phyloP scores from a whole-genome alignment of 2,329 filamentous ascomycete genomes.

The Cladophialophora chaetospira region DNA sequence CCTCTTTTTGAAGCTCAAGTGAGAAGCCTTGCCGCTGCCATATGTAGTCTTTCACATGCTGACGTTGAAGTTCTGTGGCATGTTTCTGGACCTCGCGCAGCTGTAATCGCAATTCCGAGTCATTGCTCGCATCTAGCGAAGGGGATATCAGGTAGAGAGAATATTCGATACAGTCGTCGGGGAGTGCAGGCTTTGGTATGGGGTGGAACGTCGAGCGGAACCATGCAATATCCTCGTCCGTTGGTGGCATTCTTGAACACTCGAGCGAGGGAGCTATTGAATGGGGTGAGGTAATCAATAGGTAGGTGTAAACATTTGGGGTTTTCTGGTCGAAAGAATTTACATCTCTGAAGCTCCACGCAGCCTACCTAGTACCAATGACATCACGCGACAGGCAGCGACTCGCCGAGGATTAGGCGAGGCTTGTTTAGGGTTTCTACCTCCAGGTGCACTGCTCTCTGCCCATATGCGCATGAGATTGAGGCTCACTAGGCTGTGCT shows the following conservation, averaged over 20 bases:
- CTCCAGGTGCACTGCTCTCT: no score
- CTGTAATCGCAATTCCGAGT: conserved; percentile 61
- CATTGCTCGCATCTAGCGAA: conserved; percentile 54
- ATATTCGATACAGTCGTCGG: conserved; percentile 87
- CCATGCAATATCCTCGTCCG: conserved; percentile 63
- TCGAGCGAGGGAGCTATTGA: no score
- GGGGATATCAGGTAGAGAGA: conserved; percentile 71
- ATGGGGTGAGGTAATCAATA: no score
- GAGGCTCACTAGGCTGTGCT: no score
- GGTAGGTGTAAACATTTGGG: no score
- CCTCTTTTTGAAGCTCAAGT: conserved; percentile 63
- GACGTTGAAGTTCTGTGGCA: conserved; percentile 63
- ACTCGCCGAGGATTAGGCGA: no score
- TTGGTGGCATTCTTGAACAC: conserved; percentile 46
- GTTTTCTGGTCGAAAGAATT: no score
- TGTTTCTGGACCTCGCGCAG: conserved; percentile 74
- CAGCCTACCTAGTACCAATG: no score
- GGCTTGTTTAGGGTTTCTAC: no score
- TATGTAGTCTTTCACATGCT: conserved; percentile 79
- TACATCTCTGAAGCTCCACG: no score
- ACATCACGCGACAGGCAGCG: no score
- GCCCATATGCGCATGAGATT: no score
- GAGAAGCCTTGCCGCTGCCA: conserved; percentile 87
- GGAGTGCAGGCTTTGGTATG: conserved; percentile 65
- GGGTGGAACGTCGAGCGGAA: conserved; percentile 67